phyloP scores from a whole-genome alignment of 2,329 filamentous ascomycete genomes.

The Exophiala aquamarina region DNA sequence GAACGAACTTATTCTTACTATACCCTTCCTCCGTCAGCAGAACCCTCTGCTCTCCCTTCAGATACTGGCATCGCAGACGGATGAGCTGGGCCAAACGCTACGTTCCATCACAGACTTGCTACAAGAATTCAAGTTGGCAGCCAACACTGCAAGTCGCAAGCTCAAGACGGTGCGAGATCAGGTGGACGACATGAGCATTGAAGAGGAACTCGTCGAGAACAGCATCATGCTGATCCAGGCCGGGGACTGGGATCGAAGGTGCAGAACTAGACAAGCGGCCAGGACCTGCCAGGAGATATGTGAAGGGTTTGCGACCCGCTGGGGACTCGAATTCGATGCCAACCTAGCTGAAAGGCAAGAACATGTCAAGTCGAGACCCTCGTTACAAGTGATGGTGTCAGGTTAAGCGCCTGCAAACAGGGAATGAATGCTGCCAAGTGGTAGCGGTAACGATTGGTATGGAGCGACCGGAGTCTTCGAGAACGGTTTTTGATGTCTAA shows the following conservation, averaged over 20 bases:
- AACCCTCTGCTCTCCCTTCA: conserved; percentile 64
- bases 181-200: conserved; percentile 78
- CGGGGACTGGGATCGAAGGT: conserved; percentile 77
- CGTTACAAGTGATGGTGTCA: conserved; percentile 4
- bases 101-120: conserved; percentile 86
- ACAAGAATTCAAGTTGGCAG: conserved; percentile 90
- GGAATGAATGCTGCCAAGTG: too few species aligned
- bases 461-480: too few species aligned
- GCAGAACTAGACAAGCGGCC: conserved; percentile 77
- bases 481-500: too few species aligned
- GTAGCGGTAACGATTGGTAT: too few species aligned
- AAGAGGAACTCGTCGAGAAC: conserved; percentile 79
- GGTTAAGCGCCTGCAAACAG: neutral
- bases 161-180: conserved; percentile 81
- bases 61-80: conserved; percentile 67
- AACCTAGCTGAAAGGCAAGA: conserved; percentile 6
- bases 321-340: conserved; percentile 24
- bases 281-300: conserved; percentile 84
- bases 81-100: conserved; percentile 74
- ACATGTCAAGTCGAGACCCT: conserved; percentile 1
- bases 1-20: conserved; percentile 49
- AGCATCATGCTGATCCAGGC: conserved; percentile 77
- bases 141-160: conserved; percentile 74
- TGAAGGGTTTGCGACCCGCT: conserved; percentile 71
- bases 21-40: conserved; percentile 49